Evolutionary conservation across 2,329 filamentous ascomycete genomes (phyloP), one percentile per base, ranked within the genome.

Genomic region (Fusarium torulosum): DNA sequence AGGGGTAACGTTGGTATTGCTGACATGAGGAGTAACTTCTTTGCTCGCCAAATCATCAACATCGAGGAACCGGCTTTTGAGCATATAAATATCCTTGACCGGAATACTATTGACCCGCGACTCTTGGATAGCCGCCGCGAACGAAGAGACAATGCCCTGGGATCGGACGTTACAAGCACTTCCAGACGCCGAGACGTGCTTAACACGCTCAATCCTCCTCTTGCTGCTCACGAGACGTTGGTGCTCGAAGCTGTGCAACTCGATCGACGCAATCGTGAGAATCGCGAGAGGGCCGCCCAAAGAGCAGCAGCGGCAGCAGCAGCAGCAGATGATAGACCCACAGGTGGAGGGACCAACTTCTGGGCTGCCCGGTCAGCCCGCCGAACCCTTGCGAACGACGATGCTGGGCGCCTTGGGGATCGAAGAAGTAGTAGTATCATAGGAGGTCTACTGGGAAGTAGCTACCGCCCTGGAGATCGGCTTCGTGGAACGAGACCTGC

Each of bases 1-100:
- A 90, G 92, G 66, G 91, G 90, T 5, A 85, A 89, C 56, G 83
- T 94, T 17, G 92, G 91, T 37, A 83, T 95, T 38, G 90, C 90
- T 7, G 92, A 96, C 77, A 80, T 92, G 49, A 86, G 92, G 29
- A 86, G 83, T 69, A 87, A 89, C 21, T 89, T 93, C 64, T 82
- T 85, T 45, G 84, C 87, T 51, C 88, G 90, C 44, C 92, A 96
- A 75, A 85, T 91, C 31, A 82, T 96, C 29, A 81, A 86, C 27
- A 82, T 95, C 41, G 86, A 89, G 68, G 83, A 87, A 52, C 83
- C 85, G 25, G 83, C 83, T 5, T 85, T 88, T 49, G 83, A 88
- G 54, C 85, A 85, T 59, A 75, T 90, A 19, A 80, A 83, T 43
- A 82, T 90, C 14, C 82, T 85, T 9, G 87, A 90, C 56, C 82